A percentile compares a stretch with the other conserved stretches of the same genome.
These are phyloP conservation scores for Nannizzia gypsea DNA, from an alignment of 2,329 filamentous ascomycete species.

Conservation along the genomic window DNA sequence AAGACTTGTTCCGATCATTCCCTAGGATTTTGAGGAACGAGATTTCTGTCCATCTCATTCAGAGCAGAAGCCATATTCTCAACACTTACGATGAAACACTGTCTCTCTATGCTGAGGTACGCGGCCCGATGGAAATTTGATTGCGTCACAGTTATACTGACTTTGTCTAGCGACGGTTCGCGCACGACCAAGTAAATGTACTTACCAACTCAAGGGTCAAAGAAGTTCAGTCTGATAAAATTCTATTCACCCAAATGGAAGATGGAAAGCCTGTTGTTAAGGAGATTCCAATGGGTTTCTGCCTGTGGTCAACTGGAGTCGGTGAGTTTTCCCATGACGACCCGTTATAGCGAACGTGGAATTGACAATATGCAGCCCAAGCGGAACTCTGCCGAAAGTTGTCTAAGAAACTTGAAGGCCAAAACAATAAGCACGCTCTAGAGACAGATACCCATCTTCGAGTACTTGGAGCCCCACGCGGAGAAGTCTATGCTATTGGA, in stretches of 20 bases:
- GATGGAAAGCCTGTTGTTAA: slow-evolving; percentile 69
- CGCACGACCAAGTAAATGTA: slow-evolving; percentile 81
- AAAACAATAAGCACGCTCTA: slow-evolving; percentile 81
- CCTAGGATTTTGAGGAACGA: slow-evolving; percentile 88
- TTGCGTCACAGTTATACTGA: background rate
- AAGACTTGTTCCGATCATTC: slow-evolving; percentile 74
- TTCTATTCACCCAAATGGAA: slow-evolving; percentile 77
- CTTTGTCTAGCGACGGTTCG: slow-evolving; percentile 55
- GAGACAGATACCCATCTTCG: slow-evolving; percentile 92
- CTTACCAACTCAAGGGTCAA: slow-evolving; percentile 88
- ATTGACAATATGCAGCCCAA: slow-evolving; percentile 43
- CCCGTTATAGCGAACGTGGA: background rate
- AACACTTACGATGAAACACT: slow-evolving; percentile 97
- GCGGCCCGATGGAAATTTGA: slow-evolving; percentile 15
- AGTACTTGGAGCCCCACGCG: slow-evolving; percentile 73
- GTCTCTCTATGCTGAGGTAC: slow-evolving; percentile 73
- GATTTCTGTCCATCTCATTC: slow-evolving; percentile 93
- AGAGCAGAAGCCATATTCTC: slow-evolving; percentile 85
- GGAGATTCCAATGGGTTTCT: slow-evolving; percentile 91
- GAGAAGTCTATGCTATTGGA: slow-evolving; percentile 91
- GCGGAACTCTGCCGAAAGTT: slow-evolving; percentile 67
- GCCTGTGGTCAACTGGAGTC: slow-evolving; percentile 94
- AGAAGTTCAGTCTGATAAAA: slow-evolving; percentile 71
- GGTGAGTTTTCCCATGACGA: slow-evolving; percentile 25
- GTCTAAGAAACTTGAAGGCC: slow-evolving; percentile 61